These are phyloP conservation scores for Podospora comata DNA, from an alignment of 495 filamentous ascomycete genomes.

Conservation along the genomic window DNA sequence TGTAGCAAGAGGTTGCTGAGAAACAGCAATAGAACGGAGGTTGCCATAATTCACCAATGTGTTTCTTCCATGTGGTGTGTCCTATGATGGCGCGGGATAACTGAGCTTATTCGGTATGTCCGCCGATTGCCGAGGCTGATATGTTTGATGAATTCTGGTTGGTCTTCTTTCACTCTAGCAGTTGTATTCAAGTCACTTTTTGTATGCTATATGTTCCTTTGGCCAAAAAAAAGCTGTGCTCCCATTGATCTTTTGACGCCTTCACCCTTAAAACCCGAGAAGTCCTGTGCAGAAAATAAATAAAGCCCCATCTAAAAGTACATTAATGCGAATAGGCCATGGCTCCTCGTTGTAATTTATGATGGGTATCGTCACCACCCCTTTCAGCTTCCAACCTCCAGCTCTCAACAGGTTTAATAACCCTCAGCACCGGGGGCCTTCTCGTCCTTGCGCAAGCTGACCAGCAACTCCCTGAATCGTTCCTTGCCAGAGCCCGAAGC, in stretches of 20 bases:
- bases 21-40: slow-evolving; percentile 10
- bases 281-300: slow-evolving; percentile 13
- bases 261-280: slow-evolving; percentile 14
- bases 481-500: slow-evolving; percentile 87
- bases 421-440: slow-evolving; percentile 84
- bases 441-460: slow-evolving; percentile 87
- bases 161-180: too few relatives aligned
- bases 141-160: too few relatives aligned
- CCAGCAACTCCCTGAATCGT: slow-evolving; percentile 85
- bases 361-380: neutral
- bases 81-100: too few relatives aligned
- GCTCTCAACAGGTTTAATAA: slow-evolving; percentile 25
- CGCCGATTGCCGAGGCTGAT: too few relatives aligned
- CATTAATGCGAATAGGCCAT: slow-evolving; percentile 16
- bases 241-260: slow-evolving; percentile 13
- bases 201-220: neutral
- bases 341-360: neutral
- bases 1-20: slow-evolving; percentile 16
- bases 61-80: neutral
- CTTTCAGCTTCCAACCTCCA: neutral
- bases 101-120: too few relatives aligned
- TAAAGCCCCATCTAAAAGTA: slow-evolving; percentile 19
- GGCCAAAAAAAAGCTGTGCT: slow-evolving; percentile 12
- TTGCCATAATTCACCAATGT: neutral
- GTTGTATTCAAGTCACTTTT: too few relatives aligned